A percentile compares a stretch with the other conserved stretches of the same genome.
phyloP scores from a whole-genome alignment of 2,329 filamentous ascomycete genomes.

The Fusarium papillatum region DNA sequence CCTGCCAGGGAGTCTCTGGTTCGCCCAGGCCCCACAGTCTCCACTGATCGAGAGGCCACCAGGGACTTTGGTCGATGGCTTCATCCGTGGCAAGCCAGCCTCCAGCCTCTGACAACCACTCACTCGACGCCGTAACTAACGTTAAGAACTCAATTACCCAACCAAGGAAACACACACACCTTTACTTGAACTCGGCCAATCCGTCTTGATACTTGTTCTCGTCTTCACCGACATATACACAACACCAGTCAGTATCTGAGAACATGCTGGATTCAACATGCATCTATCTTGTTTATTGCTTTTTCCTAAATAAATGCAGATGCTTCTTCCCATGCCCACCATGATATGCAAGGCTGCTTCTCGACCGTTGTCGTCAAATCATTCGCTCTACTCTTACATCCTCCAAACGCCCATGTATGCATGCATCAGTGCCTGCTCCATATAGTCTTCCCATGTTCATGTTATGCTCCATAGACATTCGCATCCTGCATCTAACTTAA shows the following conservation, averaged over 20 bases:
- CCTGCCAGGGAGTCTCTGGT: slow-evolving; percentile 37
- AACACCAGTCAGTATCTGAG: neutral
- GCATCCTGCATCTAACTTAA: slow-evolving; percentile 5
- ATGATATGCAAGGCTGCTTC: slow-evolving; percentile 31
- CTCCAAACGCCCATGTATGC: slow-evolving; percentile 37
- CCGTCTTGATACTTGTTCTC: neutral
- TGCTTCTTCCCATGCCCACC: slow-evolving; percentile 21
- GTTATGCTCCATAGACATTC: slow-evolving; percentile 19
- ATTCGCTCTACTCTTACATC: slow-evolving; percentile 19
- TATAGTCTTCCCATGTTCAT: slow-evolving; percentile 22
- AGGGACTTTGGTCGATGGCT: neutral
- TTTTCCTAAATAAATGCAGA: slow-evolving; percentile 19
- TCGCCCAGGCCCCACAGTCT: slow-evolving; percentile 14
- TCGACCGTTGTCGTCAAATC: slow-evolving; percentile 22
- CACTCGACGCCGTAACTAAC: neutral
- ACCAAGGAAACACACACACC: neutral
- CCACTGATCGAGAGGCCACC: slow-evolving; percentile 11
- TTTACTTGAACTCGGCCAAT: neutral
- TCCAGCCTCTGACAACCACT: neutral
- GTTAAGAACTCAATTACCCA: neutral
- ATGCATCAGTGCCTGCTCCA: slow-evolving; percentile 27
- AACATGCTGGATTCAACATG: slow-evolving; percentile 15
- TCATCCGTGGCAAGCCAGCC: neutral
- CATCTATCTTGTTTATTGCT: slow-evolving; percentile 17
- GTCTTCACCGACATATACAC: neutral